Evolutionary conservation across 2,329 filamentous ascomycete genomes (phyloP), one percentile per base, ranked within the genome.

Genomic region (Sordariomycetes sp.): DNA sequence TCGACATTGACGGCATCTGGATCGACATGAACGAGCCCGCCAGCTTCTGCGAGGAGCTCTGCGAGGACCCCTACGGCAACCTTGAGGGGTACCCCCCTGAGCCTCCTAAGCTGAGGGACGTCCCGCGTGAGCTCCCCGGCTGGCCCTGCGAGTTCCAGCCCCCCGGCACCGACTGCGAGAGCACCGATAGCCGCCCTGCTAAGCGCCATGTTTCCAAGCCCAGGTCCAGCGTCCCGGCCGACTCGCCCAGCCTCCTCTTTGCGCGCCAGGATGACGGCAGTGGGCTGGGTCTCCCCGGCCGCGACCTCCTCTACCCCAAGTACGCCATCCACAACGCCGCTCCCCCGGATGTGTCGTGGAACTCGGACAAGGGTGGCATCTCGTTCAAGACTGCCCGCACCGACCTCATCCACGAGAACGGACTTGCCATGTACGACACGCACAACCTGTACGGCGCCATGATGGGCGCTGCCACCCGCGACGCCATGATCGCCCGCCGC

Each of bases 361-460:
- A 60, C 53, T 63, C 61, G 36, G 52, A 58, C 15, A 67, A 72
- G 45, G 76, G 76, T 50, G 74, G 72, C 1, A 68, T 79, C 28
- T 75, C 74, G 0, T 80, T 81, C 66, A 75, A 80, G 64, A 84
- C 86, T 0, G 79, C 89, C 56, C 76, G 81, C 61, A 87, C 85
- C 0, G 79, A 89, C 64, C 70, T 89, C 10, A 76, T 84, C 10
- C 86, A 89, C 66, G 76, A 81, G 50, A 84, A 86, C 59, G 86
- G 86, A 1, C 71, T 84, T 42, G 74, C 76, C 22, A 81, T 87
- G 67, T 89, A 88, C 65, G 88, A 91, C 62, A 87, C 83, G 0
- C 88, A 91, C 67, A 90, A 90, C 62, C 69, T 90, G 1, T 90
- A 88, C 66, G 88, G 88, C 1, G 79, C 80, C 8, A 84, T 89